Conservation (phyloP, 2,329 filamentous ascomycete species). For the Ceratocystis harringtonii region DNA sequence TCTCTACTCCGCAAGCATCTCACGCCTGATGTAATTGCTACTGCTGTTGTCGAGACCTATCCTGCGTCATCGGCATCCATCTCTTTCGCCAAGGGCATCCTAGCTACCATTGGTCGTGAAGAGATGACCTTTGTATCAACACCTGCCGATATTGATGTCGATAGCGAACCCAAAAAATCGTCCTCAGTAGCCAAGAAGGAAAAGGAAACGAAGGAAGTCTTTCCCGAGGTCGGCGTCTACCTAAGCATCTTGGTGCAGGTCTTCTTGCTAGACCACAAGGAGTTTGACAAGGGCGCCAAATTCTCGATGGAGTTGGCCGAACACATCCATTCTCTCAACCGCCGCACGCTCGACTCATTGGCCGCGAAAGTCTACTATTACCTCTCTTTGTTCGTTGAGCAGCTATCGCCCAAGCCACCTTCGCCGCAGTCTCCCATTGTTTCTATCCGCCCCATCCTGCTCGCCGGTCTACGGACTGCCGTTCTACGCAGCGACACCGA, state of each 20-base stretch:
- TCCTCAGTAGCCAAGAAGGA: slow-evolving; percentile 41
- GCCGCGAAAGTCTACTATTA: slow-evolving; percentile 97
- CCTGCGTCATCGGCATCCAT: slow-evolving; percentile 45
- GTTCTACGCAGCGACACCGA: slow-evolving; percentile 93
- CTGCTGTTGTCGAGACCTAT: slow-evolving; percentile 71
- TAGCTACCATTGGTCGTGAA: slow-evolving; percentile 54
- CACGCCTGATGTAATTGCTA: slow-evolving; percentile 63
- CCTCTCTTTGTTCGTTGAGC: slow-evolving; percentile 88
- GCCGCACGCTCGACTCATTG: slow-evolving; percentile 82
- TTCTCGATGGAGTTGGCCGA: slow-evolving; percentile 77
- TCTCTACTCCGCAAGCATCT: slow-evolving; percentile 88
- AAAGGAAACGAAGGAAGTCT: slow-evolving; percentile 58
- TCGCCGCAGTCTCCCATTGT: slow-evolving; percentile 81
- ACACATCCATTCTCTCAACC: slow-evolving; percentile 76
- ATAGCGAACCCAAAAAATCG: slow-evolving; percentile 39
- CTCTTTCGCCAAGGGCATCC: slow-evolving; percentile 51
- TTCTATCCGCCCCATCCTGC: slow-evolving; percentile 67
- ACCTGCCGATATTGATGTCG: slow-evolving; percentile 57
- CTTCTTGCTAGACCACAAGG: slow-evolving; percentile 71
- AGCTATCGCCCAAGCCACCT: slow-evolving; percentile 71
- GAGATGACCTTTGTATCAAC: slow-evolving; percentile 41
- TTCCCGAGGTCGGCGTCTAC: slow-evolving; percentile 82
- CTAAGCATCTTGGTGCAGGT: slow-evolving; percentile 77
- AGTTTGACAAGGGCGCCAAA: slow-evolving; percentile 62
- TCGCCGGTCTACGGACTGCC: slow-evolving; percentile 83